A percentile compares a stretch with the other conserved stretches of the same genome.
Conservation (phyloP, 1,284 basidiomycete genomes). For the Ustilago esculenta region DNA sequence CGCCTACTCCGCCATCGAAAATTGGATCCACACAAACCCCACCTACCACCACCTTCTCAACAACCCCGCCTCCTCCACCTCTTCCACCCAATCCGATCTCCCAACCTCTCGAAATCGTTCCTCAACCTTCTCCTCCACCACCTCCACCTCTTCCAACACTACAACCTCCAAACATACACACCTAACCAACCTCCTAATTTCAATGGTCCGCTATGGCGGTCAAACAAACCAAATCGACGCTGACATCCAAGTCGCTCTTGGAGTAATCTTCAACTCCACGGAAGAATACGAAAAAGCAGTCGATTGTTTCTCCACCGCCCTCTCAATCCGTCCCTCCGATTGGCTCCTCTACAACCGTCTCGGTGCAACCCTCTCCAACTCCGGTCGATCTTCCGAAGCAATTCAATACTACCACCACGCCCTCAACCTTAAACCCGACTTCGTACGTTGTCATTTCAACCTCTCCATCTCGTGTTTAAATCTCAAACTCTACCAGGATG, state of each 20-base stretch:
- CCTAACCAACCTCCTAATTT: constrained; percentile 66
- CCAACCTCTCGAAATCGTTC: no score
- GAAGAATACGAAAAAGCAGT: constrained; percentile 88
- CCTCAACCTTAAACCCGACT: constrained; percentile 87
- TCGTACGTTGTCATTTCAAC: constrained; percentile 75
- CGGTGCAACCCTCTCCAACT: constrained; percentile 92
- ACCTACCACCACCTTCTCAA: constrained; percentile 70
- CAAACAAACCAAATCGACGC: constrained; percentile 71
- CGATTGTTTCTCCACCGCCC: constrained; percentile 91
- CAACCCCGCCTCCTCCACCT: not conserved
- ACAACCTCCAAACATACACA: constrained; percentile 57
- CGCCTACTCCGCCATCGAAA: constrained; percentile 80
- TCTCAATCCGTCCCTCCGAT: constrained; percentile 88
- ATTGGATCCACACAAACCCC: constrained; percentile 74
- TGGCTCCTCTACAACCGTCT: constrained; percentile 95
- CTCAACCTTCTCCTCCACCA: no score
- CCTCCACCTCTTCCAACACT: constrained; percentile 17
- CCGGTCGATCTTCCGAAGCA: constrained; percentile 81
- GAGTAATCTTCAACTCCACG: constrained; percentile 88
- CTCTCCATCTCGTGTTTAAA: constrained; percentile 62
- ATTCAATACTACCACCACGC: constrained; percentile 89
- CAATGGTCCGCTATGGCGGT: constrained; percentile 63
- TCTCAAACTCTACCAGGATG: constrained; percentile 64
- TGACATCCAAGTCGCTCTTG: constrained; percentile 93
- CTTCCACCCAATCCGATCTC: constrained; percentile 10